Evolutionary conservation across 2,329 filamentous ascomycete genomes (phyloP).

Genomic region (Cytospora leucostoma): DNA sequence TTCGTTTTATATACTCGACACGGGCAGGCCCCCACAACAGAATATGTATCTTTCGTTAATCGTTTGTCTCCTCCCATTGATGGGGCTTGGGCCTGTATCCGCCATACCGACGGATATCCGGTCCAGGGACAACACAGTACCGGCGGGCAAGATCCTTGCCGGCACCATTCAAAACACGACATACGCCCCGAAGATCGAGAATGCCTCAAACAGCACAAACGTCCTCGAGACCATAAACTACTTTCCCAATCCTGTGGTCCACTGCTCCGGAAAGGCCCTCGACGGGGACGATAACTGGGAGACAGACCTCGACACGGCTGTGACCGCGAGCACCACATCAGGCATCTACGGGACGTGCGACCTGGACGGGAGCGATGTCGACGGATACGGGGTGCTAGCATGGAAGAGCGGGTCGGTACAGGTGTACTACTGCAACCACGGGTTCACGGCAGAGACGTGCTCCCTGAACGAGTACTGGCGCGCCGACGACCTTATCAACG

Average conservation of each 20-base stretch:
- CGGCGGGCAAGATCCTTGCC: slow-evolving; percentile 4
- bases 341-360: slow-evolving; percentile 25
- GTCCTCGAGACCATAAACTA: slow-evolving; percentile 22
- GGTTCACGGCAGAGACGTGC: slow-evolving; percentile 18
- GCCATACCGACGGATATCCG: slow-evolving; percentile 11
- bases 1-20: slow-evolving; percentile 16
- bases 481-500: slow-evolving; percentile 25
- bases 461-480: slow-evolving; percentile 28
- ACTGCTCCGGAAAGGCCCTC: slow-evolving; percentile 22
- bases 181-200: slow-evolving; percentile 3
- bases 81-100: slow-evolving; percentile 9
- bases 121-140: background rate
- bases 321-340: slow-evolving; percentile 11
- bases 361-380: slow-evolving; percentile 15
- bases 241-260: slow-evolving; percentile 24
- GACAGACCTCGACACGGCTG: slow-evolving; percentile 8
- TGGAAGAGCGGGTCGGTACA: slow-evolving; percentile 26
- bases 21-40: slow-evolving; percentile 20
- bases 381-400: slow-evolving; percentile 23
- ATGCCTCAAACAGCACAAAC: slow-evolving; percentile 9
- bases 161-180: background rate
- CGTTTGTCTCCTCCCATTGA: slow-evolving; percentile 15
- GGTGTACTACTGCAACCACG: slow-evolving; percentile 27
- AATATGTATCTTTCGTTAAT: slow-evolving; percentile 23
- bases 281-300: slow-evolving; percentile 9